Evolutionary conservation across 108 stramenopile species (phyloP).

Genomic region (Mayamaea pseudoterrestris): DNA sequence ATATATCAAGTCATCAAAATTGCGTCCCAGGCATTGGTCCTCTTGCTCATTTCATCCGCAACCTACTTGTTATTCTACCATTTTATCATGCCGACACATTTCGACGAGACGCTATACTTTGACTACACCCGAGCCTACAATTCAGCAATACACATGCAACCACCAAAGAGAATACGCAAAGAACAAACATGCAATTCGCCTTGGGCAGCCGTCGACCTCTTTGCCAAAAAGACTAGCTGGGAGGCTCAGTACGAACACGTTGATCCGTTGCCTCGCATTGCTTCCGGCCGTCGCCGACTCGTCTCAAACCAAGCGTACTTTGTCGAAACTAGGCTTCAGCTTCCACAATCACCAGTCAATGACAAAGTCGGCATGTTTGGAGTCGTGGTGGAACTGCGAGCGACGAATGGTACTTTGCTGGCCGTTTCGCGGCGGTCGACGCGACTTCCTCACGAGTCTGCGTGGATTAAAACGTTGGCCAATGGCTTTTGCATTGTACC

Average conservation of each 20-base stretch:
- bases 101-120: constrained; percentile 19
- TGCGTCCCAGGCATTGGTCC: neutral
- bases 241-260: constrained; percentile 15
- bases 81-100: constrained; percentile 19
- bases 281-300: constrained; percentile 25
- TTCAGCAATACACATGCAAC: constrained; percentile 3
- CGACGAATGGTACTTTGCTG: constrained; percentile 23
- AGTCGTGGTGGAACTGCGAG: constrained; percentile 32
- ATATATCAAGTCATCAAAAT: constrained; percentile 2
- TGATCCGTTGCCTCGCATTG: constrained; percentile 10
- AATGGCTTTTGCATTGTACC: constrained; percentile 43
- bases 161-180: neutral
- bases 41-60: neutral
- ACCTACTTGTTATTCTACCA: constrained; percentile 16
- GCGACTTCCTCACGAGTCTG: constrained; percentile 62
- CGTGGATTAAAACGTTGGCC: constrained; percentile 35
- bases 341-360: constrained; percentile 62
- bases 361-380: constrained; percentile 45
- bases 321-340: constrained; percentile 40
- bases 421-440: constrained; percentile 51
- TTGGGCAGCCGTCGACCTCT: constrained; percentile 29
- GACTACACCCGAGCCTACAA: constrained; percentile 20
- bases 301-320: constrained; percentile 34
- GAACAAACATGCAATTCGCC: constrained; percentile 7
- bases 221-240: constrained; percentile 23